Conservation (phyloP, 768 basidiomycete genomes). For the Dioszegia crocea region DNA sequence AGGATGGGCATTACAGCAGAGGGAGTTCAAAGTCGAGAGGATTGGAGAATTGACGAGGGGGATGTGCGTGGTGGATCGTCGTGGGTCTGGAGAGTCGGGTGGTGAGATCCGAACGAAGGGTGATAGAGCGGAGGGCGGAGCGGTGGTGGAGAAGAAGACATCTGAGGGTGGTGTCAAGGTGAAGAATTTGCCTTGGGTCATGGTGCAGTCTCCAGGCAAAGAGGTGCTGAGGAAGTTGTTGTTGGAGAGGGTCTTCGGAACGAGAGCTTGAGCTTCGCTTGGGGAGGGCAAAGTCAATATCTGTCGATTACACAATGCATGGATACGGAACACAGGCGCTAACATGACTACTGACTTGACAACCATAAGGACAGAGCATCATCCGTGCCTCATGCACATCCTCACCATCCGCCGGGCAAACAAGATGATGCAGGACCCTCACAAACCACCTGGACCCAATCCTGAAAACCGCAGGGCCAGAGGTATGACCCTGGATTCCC, state of each 20-base stretch:
- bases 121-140: slow-evolving; percentile 16
- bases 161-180: slow-evolving; percentile 21
- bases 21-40: slow-evolving; percentile 67
- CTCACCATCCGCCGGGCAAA: not conserved
- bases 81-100: slow-evolving; percentile 57
- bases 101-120: slow-evolving; percentile 55
- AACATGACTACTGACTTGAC: no score
- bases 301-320: no score
- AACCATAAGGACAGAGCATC: no score
- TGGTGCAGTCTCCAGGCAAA: slow-evolving; percentile 40
- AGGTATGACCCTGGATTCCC: not conserved
- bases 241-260: slow-evolving; percentile 44
- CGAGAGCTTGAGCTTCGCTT: slow-evolving; percentile 1
- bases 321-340: no score
- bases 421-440: not conserved
- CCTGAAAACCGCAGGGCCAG: not conserved
- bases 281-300: no score
- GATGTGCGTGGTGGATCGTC: slow-evolving; percentile 78
- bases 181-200: slow-evolving; percentile 31
- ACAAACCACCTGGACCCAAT: not conserved
- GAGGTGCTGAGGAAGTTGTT: slow-evolving; percentile 34
- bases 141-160: slow-evolving; percentile 11
- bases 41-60: slow-evolving; percentile 75
- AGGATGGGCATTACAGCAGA: slow-evolving; percentile 60
- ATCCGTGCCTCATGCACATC: no score